phyloP scores from a whole-genome alignment of 2,329 filamentous ascomycete species.

The Claviceps capensis region DNA sequence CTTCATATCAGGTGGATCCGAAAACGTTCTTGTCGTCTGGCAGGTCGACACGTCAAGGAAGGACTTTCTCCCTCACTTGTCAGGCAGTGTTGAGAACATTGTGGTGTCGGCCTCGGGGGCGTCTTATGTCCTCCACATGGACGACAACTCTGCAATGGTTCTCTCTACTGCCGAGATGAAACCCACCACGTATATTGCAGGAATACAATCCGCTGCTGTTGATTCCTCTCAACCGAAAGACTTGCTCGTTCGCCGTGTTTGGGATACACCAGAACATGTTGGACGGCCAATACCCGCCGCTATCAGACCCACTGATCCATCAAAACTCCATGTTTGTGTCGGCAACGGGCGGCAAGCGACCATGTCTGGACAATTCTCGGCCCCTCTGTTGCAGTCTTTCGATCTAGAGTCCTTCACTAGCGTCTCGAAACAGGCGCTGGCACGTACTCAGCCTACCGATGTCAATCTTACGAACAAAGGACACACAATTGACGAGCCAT shows the following conservation, averaged over 20 bases:
- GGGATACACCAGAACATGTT: slow-evolving; percentile 28
- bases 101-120: slow-evolving; percentile 67
- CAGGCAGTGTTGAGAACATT: slow-evolving; percentile 71
- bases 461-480: slow-evolving; percentile 62
- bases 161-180: slow-evolving; percentile 81
- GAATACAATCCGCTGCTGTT: slow-evolving; percentile 56
- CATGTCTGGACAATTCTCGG: slow-evolving; percentile 36
- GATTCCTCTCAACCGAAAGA: slow-evolving; percentile 37
- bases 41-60: slow-evolving; percentile 77
- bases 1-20: slow-evolving; percentile 79
- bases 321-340: slow-evolving; percentile 55
- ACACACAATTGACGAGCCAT: slow-evolving; percentile 60
- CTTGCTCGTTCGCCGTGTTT: slow-evolving; percentile 37
- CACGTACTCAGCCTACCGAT: slow-evolving; percentile 76
- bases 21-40: slow-evolving; percentile 84
- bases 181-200: slow-evolving; percentile 71
- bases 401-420: slow-evolving; percentile 70
- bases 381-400: slow-evolving; percentile 64
- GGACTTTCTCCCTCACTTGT: slow-evolving; percentile 81
- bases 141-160: slow-evolving; percentile 85
- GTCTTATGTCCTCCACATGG: slow-evolving; percentile 71
- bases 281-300: slow-evolving; percentile 42
- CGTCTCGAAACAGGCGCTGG: slow-evolving; percentile 74
- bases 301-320: slow-evolving; percentile 47
- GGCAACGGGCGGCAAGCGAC: slow-evolving; percentile 45